Evolutionary conservation across 257 asterid genomes (phyloP), one percentile per base, ranked within the genome.

Genomic region (Fraxinus excelsior): DNA sequence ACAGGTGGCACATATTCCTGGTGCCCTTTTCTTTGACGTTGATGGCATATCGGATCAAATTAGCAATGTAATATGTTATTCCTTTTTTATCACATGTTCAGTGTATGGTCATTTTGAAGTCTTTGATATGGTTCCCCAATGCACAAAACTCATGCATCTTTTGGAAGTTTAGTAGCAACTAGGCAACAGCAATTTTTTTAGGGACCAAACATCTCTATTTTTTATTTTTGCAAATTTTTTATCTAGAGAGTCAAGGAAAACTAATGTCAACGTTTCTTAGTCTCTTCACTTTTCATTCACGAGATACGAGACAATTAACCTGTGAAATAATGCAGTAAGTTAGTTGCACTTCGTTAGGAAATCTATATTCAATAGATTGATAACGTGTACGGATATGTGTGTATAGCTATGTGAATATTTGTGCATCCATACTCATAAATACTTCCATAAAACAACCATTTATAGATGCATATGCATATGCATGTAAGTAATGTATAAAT

Each of bases 1-100:
- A 81, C 86, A 87, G 91, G 89, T 87, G 70, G 91, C 91, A 4
- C 91, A 87, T 72, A 87, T 87, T 72, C 91, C 91, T 13, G 91
- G 87, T 75, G 85, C 91, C 5, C 86, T 87, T 62, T 87, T 87
- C 82, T 87, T 87, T 42, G 91, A 87, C 14, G 82, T 87, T 38
- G 89, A 87, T 72, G 91, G 88, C 29, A 76, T 87, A 80, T 79
- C 88, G 1, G 89, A 87, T 66, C 87, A 83, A 78, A 51, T 77
- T 64, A 82, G 85, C 29, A 85, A 76, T 72, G 91, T 87, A 83
- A 82, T 88, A 80, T 74, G 37, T 69, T 74, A 66, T 25, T 23
- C 34, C 21, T 71, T 51, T 53, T 44, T 12, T 35, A 26, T 26
- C 12, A 14, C 68, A 62, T 25, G 18, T 23, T 62, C 34, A n/a